Percentiles rank a stretch among this genome's conserved stretches.
Evolutionary conservation across 768 basidiomycete species (phyloP).

Genomic region (Dictyophora rubrovolvata): DNA sequence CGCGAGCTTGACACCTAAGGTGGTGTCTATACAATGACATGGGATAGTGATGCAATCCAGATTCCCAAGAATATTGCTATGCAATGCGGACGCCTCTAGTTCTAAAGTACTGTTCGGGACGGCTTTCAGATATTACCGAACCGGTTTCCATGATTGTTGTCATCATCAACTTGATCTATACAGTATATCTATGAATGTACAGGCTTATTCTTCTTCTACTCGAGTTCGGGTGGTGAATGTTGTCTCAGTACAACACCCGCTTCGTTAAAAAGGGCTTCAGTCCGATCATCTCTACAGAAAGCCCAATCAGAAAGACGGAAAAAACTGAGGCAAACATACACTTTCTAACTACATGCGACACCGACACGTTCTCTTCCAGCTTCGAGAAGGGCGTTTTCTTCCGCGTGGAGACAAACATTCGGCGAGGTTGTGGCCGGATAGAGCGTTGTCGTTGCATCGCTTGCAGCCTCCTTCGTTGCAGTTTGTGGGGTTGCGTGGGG

Average conservation of each 20-base stretch:
- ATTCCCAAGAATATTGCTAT: too few species aligned
- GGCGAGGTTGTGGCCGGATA: slow-evolving; percentile 35
- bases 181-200: too few species aligned
- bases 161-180: not conserved
- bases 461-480: slow-evolving; percentile 88
- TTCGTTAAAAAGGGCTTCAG: slow-evolving; percentile 64
- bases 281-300: slow-evolving; percentile 63
- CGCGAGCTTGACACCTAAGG: too few species aligned
- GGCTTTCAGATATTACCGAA: not conserved
- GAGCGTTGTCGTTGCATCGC: slow-evolving; percentile 59
- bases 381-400: slow-evolving; percentile 94
- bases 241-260: slow-evolving; percentile 76
- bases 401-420: slow-evolving; percentile 95
- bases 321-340: slow-evolving; percentile 46
- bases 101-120: not conserved
- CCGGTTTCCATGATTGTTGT: not conserved
- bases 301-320: not conserved
- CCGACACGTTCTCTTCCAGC: slow-evolving; percentile 89
- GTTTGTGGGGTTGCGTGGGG: slow-evolving; percentile 80
- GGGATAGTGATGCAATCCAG: too few species aligned
- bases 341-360: slow-evolving; percentile 75
- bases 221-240: slow-evolving; percentile 38
- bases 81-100: too few species aligned
- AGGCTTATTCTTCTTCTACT: not conserved
- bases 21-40: too few species aligned